These are phyloP conservation scores for Teratosphaeria destructans DNA, from an alignment of 2,329 filamentous ascomycete genomes.

Conservation along the genomic window DNA sequence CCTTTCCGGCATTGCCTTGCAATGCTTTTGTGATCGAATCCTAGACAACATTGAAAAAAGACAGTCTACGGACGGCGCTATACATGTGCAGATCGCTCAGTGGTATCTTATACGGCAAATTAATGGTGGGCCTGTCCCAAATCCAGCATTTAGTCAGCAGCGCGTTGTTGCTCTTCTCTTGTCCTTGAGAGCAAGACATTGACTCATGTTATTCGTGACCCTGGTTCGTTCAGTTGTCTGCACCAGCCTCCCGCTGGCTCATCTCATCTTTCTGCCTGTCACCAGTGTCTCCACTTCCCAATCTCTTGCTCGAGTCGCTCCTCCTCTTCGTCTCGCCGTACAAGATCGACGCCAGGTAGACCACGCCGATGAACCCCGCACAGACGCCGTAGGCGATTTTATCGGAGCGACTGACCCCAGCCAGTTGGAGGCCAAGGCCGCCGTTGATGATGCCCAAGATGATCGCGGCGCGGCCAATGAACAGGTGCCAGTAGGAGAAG, in stretches of 20 bases:
- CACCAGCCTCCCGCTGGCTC: neutral
- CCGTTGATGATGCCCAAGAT: constrained; percentile 47
- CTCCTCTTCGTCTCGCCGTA: constrained; percentile 20
- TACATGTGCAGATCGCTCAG: neutral
- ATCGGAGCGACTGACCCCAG: constrained; percentile 23
- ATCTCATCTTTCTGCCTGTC: neutral
- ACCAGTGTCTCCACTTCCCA: neutral
- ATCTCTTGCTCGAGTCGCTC: constrained; percentile 1
- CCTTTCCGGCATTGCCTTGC: too few species aligned
- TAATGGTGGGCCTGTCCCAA: neutral
- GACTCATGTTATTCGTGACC: neutral
- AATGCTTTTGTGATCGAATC: too few species aligned
- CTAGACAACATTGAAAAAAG: too few species aligned
- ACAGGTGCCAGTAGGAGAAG: constrained; percentile 32
- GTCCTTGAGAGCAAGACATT: neutral
- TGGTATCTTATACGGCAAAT: neutral
- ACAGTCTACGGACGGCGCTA: neutral
- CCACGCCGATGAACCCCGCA: constrained; percentile 36
- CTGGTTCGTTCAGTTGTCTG: neutral
- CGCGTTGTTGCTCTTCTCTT: neutral
- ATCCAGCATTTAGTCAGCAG: neutral
- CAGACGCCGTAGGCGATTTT: constrained; percentile 40
- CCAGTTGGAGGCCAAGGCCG: constrained; percentile 43
- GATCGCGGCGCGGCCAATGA: constrained; percentile 29
- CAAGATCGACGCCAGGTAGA: constrained; percentile 28